A percentile compares a stretch with the other conserved stretches of the same genome.
Conservation (phyloP, 2,329 filamentous ascomycete species). For the Neodidymelliopsis sp. region DNA sequence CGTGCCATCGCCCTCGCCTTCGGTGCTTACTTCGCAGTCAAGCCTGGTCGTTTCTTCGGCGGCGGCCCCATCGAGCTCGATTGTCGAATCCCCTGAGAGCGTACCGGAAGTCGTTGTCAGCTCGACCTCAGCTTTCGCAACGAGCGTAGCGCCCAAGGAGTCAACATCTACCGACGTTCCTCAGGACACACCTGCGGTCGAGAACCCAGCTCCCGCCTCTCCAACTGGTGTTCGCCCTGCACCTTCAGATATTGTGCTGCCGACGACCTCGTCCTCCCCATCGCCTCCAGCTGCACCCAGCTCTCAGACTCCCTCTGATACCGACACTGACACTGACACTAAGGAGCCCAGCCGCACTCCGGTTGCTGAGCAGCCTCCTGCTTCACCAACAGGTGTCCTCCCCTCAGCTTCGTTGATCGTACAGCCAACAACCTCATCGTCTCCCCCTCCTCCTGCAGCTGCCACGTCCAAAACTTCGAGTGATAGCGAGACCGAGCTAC, state of each 20-base stretch:
- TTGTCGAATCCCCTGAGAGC: background rate
- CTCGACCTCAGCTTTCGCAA: background rate
- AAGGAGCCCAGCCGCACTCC: conserved; percentile 7
- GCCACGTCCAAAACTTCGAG: background rate
- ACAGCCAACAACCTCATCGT: conserved; percentile 1
- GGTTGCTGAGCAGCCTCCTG: conserved; percentile 1
- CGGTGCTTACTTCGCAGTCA: background rate
- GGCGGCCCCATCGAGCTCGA: background rate
- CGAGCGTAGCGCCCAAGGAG: background rate
- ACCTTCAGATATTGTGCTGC: conserved; percentile 5
- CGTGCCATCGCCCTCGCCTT: conserved; percentile 5
- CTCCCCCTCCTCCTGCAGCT: background rate
- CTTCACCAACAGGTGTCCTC: conserved; percentile 11
- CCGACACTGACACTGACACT: conserved; percentile 3
- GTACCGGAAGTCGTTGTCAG: conserved; percentile 2
- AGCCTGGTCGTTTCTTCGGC: background rate
- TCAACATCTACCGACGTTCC: background rate
- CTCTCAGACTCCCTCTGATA: conserved; percentile 8
- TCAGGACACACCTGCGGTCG: background rate
- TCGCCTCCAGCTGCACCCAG: too few relatives aligned
- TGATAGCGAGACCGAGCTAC: background rate
- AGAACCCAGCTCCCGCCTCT: conserved; percentile 1
- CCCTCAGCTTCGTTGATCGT: conserved; percentile 8
- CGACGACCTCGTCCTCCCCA: conserved; percentile 4
- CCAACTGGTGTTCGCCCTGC: conserved; percentile 1